Evolutionary conservation across 139 green algal species (phyloP).

Genomic region (Auxenochlorella pyrenoidosa): DNA sequence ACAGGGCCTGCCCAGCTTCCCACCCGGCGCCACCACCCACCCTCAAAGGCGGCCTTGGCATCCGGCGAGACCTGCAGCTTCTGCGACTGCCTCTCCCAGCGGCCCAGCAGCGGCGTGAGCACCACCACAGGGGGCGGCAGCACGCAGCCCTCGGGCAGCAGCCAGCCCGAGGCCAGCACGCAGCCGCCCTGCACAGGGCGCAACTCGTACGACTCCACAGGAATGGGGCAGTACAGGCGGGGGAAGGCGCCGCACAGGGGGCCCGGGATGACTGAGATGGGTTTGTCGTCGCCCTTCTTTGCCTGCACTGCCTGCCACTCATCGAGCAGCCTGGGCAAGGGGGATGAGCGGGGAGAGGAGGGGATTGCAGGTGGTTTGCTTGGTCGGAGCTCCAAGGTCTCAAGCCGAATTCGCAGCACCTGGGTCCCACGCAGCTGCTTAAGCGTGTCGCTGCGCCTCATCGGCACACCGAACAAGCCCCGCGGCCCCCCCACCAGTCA

Average conservation of each 20-base stretch:
- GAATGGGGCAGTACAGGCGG: slow-evolving; percentile 27
- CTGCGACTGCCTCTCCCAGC: slow-evolving; percentile 42
- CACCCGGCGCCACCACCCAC: too few species aligned
- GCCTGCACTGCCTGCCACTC: slow-evolving; percentile 30
- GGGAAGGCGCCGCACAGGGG: slow-evolving; percentile 13
- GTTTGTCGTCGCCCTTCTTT: not conserved
- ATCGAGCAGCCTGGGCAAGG: slow-evolving; percentile 32
- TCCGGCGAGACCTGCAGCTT: slow-evolving; percentile 1
- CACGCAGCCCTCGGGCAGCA: slow-evolving; percentile 31
- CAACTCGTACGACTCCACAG: not conserved
- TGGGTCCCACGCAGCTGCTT: too few species aligned
- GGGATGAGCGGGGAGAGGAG: too few species aligned
- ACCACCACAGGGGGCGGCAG: slow-evolving; percentile 35
- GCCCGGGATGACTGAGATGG: slow-evolving; percentile 14
- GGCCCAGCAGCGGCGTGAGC: slow-evolving; percentile 24
- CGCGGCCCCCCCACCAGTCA: slow-evolving; percentile 8
- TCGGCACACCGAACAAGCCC: too few species aligned
- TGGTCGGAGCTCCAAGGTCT: too few species aligned
- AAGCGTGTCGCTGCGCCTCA: too few species aligned
- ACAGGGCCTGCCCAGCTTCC: too few species aligned
- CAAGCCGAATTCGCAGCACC: too few species aligned
- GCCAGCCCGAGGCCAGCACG: slow-evolving; percentile 15
- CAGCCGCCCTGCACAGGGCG: not conserved
- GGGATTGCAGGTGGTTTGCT: too few species aligned
- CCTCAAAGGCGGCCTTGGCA: slow-evolving; percentile 4